Evolutionary conservation across 352 stramenopile species (phyloP).

Genomic region (Phytophthora constricta): DNA sequence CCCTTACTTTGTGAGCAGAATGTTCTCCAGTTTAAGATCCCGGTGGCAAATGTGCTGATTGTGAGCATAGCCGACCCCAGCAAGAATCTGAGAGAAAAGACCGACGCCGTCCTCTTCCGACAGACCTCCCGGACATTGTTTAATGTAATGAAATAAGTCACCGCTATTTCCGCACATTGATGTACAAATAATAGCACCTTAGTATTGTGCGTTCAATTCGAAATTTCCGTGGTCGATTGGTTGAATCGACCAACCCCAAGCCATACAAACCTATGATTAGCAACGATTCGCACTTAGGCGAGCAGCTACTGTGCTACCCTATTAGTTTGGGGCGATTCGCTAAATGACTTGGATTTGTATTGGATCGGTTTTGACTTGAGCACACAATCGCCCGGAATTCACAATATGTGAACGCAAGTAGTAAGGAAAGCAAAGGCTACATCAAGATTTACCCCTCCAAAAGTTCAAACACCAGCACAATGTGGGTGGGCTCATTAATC

Average conservation of each 20-base stretch:
- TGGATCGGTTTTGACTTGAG: too few species aligned
- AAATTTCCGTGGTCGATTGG: too few species aligned
- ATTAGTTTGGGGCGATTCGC: too few species aligned
- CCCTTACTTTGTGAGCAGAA: constrained; percentile 79
- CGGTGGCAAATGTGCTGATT: constrained; percentile 92
- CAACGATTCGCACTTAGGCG: too few species aligned
- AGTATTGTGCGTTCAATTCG: too few species aligned
- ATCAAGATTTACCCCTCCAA: constrained; percentile 65
- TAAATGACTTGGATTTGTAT: too few species aligned
- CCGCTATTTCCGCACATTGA: constrained; percentile 40
- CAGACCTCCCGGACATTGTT: constrained; percentile 55
- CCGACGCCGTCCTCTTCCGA: constrained; percentile 68
- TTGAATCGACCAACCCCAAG: too few species aligned
- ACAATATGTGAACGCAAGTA: not conserved
- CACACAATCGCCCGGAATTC: too few species aligned
- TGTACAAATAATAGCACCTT: not conserved
- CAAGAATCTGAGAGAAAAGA: constrained; percentile 80
- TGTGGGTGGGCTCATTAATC: constrained; percentile 86
- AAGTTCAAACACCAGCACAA: constrained; percentile 88
- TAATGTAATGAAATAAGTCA: constrained; percentile 88
- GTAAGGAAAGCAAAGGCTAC: not conserved
- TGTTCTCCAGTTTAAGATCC: constrained; percentile 91
- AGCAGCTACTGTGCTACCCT: too few species aligned
- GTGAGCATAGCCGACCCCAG: constrained; percentile 84
- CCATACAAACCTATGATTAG: too few species aligned